Base-by-base conservation (phyloP, 2,329 filamentous ascomycete genomes). In the Cladosporium austrohemisphaericum region DNA sequence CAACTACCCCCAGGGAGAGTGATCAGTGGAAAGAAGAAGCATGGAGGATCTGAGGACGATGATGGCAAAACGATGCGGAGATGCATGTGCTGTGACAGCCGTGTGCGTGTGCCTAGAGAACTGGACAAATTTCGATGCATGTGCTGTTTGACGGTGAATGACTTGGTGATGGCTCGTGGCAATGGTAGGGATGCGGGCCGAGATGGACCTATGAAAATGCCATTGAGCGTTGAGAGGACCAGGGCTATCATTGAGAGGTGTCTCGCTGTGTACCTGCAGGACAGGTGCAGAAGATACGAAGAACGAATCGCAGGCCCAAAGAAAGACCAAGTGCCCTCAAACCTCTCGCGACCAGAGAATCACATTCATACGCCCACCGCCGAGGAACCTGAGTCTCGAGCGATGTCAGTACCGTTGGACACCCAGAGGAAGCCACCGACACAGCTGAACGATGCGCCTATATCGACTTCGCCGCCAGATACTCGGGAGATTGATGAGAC, bases 81-180 rank as follows among this genome's bases (percentile, higher is more conserved):
- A 59, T 95, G 90, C 65, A 90, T 92, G 80, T 91, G 89, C 26
- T 95, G 90, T 67, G 86, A 85, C 60, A 86, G 85, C 48, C 80
- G 83, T 49, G 84, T 94, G 56, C 79, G 85, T 50, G 95, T 89
- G 84, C 88, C 88, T 2, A 80, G 77, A 54, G 80, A 84, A 46
- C 70, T 90, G 53, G 79, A 79, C 28, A 79, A 85, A 29, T 95
- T 93, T 67, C 80, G 88, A 58, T 95, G 90, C 67, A 86, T 86
- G 33, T 85, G 88, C 48, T 95, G 90, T 66, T 72, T 87, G 60
- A 93, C 86, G 14, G 83, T 95, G 63, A 95, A 94, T 64, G 89
- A 95, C 64, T 68, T 95, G 45, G 59, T 61, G 49, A 56, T 66
- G 57, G 58, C 55, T 20, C 49, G 48, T 54, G 60, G 49, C 49